Evolutionary conservation across 192 early-diverging fungal species (phyloP), one percentile per base, ranked within the genome.

Genomic region (Gigaspora rosea): DNA sequence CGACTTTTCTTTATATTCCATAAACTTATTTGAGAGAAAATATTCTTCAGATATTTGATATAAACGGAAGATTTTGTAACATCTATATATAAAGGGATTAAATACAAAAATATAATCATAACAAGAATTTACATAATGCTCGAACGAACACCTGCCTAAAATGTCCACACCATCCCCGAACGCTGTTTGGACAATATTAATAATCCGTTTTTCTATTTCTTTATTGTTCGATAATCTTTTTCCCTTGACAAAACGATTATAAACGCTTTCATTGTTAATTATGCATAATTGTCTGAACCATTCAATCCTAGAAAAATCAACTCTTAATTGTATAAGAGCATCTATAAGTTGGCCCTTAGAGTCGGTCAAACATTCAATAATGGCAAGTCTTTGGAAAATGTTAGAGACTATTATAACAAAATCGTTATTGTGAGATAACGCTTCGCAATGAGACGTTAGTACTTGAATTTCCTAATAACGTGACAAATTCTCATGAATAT

Each of bases 381-480:
- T 75, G 20, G 72, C 72, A 36, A 79, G 32, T 36, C 65, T 64
- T 27, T 65, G 69, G 5, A 79, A 59, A 15, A 74, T 73, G 18
- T 3, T 20, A 16, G 63, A 79, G 11, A 74, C 13, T 56, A 52
- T 46, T 16, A 9, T 46, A 58, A 46, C 6, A 46, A 75, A 36
- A 6, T 59, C 51, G 5, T 59, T 58, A 22, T 74, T 54, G 8
- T 50, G 58, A 18, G 52, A 47, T 22, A 74, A 41, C 9, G 36
- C 22, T 50, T 49, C 50, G 18, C 78, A 74, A 54, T 75, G n/a
- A 13, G 33, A 56, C 75, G 49, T 57, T 18, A 79, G 78, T 16
- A 48, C 27, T 74, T 79, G 78, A 63, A 79, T 64, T 48, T 79
- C 72, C 77, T 78, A 51, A 64, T 47, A 46, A 32, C 16, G 41